Evolutionary conservation across 2,329 filamentous ascomycete species (phyloP).

Genomic region (Aspergillus fructus): DNA sequence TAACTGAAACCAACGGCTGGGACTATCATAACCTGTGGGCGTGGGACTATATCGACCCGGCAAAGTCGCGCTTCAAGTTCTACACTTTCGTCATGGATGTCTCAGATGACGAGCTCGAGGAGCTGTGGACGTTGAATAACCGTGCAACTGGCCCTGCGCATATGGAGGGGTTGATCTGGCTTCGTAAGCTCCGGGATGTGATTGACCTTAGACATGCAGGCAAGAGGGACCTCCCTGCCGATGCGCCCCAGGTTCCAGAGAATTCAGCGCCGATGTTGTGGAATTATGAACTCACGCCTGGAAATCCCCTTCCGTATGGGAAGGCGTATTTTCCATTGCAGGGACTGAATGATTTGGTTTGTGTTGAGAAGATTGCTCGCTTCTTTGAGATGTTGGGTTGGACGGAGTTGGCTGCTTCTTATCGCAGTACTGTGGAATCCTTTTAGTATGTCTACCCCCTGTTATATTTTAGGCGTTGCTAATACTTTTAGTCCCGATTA

Average conservation of each 20-base stretch:
- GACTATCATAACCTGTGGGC: neutral
- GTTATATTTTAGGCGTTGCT: neutral
- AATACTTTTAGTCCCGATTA: neutral
- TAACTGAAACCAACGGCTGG: neutral
- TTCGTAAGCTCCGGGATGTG: neutral
- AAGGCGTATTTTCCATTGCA: slow-evolving; percentile 6
- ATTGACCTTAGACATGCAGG: neutral
- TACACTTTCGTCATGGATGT: neutral
- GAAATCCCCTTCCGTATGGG: neutral
- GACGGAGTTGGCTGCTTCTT: neutral
- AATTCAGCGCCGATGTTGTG: neutral
- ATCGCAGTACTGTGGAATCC: neutral
- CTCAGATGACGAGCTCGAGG: neutral
- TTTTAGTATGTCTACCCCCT: neutral
- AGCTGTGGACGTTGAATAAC: neutral
- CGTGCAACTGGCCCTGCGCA: neutral
- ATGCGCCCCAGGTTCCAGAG: neutral
- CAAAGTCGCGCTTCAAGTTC: neutral
- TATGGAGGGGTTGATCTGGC: neutral
- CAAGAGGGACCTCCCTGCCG: neutral
- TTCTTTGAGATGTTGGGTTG: slow-evolving; percentile 5
- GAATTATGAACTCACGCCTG: slow-evolving; percentile 5
- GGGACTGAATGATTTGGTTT: slow-evolving; percentile 1
- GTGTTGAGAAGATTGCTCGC: neutral
- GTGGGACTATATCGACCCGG: neutral